These are phyloP conservation scores for Chenopodium formosanum DNA, from an alignment of 148 eudicot genomes.

Conservation along the genomic window DNA sequence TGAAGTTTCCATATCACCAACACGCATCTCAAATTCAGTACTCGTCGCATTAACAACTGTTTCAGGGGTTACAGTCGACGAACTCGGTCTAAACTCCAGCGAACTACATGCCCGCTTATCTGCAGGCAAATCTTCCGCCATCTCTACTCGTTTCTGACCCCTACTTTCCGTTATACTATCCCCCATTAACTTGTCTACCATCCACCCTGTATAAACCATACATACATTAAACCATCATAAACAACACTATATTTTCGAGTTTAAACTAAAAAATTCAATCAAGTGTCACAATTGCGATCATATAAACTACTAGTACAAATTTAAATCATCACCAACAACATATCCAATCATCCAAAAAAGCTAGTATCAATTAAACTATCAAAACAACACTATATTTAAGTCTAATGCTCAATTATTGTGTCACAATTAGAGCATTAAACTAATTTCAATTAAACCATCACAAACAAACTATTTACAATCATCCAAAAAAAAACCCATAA, in stretches of 20 bases:
- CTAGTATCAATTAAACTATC: too few species aligned
- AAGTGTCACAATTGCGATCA: too few species aligned
- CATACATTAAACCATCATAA: not conserved
- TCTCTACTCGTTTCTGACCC: conserved; percentile 74
- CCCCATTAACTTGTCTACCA: conserved; percentile 20
- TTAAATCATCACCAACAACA: too few species aligned
- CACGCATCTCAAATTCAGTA: conserved; percentile 37
- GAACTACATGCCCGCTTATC: conserved; percentile 91
- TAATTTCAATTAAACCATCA: not conserved
- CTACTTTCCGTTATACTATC: conserved; percentile 58
- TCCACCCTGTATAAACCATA: conserved; percentile 16
- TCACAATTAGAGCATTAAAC: not conserved
- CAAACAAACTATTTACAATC: not conserved
- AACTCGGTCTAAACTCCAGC: conserved; percentile 63
- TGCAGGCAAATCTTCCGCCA: conserved; percentile 62
- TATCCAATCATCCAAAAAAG: too few species aligned
- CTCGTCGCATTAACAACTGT: conserved; percentile 32
- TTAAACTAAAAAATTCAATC: too few species aligned
- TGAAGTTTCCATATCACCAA: conserved; percentile 73
- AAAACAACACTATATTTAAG: too few species aligned
- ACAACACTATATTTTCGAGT: not conserved
- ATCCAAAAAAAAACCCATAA: not conserved
- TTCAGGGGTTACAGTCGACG: conserved; percentile 57
- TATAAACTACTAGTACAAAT: too few species aligned
- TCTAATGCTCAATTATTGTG: not conserved